Conservation (phyloP, 1,284 basidiomycete species). For the Bjerkandera adusta region DNA sequence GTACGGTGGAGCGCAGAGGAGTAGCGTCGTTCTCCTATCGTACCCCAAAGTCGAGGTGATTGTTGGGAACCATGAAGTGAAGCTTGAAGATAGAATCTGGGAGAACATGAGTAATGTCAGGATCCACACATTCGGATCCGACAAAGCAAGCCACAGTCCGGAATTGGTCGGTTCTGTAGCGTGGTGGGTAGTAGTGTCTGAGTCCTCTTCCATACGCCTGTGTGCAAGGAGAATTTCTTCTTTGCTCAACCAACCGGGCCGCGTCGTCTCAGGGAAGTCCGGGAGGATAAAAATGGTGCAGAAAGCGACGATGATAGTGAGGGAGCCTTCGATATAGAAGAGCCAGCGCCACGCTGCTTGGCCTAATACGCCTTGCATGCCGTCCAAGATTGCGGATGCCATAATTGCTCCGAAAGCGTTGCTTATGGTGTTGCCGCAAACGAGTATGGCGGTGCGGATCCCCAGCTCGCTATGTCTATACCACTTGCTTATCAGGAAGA, state of each 20-base stretch:
- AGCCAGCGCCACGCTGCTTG: slow-evolving; percentile 76
- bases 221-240: slow-evolving; percentile 65
- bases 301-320: slow-evolving; percentile 64
- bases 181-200: slow-evolving; percentile 44
- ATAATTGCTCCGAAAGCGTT: slow-evolving; percentile 83
- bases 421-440: slow-evolving; percentile 70
- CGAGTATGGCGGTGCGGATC: slow-evolving; percentile 70
- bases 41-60: slow-evolving; percentile 68
- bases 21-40: slow-evolving; percentile 55
- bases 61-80: slow-evolving; percentile 76
- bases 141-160: slow-evolving; percentile 58
- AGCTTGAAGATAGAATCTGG: slow-evolving; percentile 56
- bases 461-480: slow-evolving; percentile 68
- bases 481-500: slow-evolving; percentile 69
- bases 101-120: slow-evolving; percentile 51
- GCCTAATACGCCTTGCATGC: slow-evolving; percentile 70
- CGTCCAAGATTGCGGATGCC: slow-evolving; percentile 67
- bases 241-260: slow-evolving; percentile 51
- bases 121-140: slow-evolving; percentile 75
- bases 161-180: slow-evolving; percentile 38
- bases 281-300: slow-evolving; percentile 68
- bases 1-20: slow-evolving; percentile 80
- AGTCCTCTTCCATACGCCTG: slow-evolving; percentile 67
- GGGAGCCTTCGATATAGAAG: slow-evolving; percentile 68
- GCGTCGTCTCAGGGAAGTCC: slow-evolving; percentile 65